Evolutionary conservation across 306 rosid species (phyloP).

Genomic region (Glycyrrhiza uralensis): DNA sequence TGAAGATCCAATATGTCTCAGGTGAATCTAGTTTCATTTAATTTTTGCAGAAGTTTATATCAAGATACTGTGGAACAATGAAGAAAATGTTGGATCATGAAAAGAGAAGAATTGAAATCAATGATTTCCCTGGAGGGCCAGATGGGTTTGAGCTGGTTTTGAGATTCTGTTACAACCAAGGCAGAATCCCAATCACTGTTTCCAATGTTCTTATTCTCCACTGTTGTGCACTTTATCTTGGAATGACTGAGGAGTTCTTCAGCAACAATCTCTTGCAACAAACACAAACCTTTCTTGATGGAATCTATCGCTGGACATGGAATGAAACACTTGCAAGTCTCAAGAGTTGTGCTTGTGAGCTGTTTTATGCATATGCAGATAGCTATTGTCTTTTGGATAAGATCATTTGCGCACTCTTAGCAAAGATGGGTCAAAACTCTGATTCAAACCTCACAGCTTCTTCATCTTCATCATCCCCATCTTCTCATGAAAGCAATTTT

Average conservation of each 20-base stretch:
- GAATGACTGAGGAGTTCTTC: slow-evolving; percentile 53
- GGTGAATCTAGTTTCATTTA: neutral
- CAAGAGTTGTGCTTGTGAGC: slow-evolving; percentile 42
- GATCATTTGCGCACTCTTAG: slow-evolving; percentile 48
- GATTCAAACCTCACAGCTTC: slow-evolving; percentile 30
- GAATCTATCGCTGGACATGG: slow-evolving; percentile 59
- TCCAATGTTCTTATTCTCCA: slow-evolving; percentile 60
- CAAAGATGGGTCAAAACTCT: slow-evolving; percentile 54
- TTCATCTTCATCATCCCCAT: slow-evolving; percentile 41
- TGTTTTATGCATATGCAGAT: slow-evolving; percentile 40
- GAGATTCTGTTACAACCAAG: slow-evolving; percentile 63
- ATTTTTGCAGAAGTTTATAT: slow-evolving; percentile 50
- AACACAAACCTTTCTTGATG: slow-evolving; percentile 50
- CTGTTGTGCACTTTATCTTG: slow-evolving; percentile 57
- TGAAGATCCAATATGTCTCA: neutral
- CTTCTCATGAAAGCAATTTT: slow-evolving; percentile 52
- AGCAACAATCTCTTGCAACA: slow-evolving; percentile 54
- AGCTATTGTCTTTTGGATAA: slow-evolving; percentile 55
- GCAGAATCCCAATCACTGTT: slow-evolving; percentile 39
- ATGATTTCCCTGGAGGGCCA: slow-evolving; percentile 71
- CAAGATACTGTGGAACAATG: slow-evolving; percentile 46
- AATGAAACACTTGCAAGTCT: slow-evolving; percentile 49
- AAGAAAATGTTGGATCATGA: slow-evolving; percentile 46
- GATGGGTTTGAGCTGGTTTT: slow-evolving; percentile 63
- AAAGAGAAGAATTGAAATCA: slow-evolving; percentile 41